Conservation (phyloP, 768 basidiomycete species). For the Pisolithus orientalis region DNA sequence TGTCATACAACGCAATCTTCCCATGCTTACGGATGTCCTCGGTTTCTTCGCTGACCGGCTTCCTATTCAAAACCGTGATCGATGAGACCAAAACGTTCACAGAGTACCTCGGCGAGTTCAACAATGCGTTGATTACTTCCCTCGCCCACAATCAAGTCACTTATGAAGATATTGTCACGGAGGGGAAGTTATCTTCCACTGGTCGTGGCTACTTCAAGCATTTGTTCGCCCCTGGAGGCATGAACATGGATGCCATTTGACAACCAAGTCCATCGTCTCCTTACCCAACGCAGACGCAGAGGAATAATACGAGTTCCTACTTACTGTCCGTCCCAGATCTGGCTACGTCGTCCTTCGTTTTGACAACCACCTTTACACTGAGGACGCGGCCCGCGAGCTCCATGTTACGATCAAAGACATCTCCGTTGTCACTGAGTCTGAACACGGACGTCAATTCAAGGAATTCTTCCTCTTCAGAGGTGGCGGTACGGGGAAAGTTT, state of each 20-base stretch:
- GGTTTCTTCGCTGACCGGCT: conserved; percentile 28
- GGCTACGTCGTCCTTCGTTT: conserved; percentile 23
- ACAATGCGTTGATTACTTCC: conserved; percentile 15
- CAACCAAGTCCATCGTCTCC: conserved; percentile 12
- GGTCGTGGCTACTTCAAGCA: conserved; percentile 27
- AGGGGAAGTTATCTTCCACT: conserved; percentile 19
- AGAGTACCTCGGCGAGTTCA: conserved; percentile 20
- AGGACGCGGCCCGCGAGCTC: conserved; percentile 13
- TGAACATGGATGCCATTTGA: conserved; percentile 20
- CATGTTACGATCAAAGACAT: conserved; percentile 9
- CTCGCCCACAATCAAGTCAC: conserved; percentile 23
- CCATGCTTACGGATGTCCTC: conserved; percentile 20
- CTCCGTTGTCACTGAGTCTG: conserved; percentile 7
- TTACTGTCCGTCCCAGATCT: conserved; percentile 19
- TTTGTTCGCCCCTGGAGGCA: conserved; percentile 24
- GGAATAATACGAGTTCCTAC: conserved; percentile 17
- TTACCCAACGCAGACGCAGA: conserved; percentile 20
- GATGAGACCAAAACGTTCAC: conserved; percentile 19
- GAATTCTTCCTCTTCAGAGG: conserved; percentile 16
- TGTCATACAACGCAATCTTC: conserved; percentile 25
- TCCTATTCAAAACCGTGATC: conserved; percentile 21
- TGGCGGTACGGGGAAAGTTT: conserved; percentile 7
- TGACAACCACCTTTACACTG: conserved; percentile 24
- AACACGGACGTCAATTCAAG: conserved; percentile 16
- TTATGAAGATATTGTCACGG: conserved; percentile 24